These are phyloP conservation scores for Leishmania gerbilli DNA, from an alignment of 208 protist species.

Conservation along the genomic window DNA sequence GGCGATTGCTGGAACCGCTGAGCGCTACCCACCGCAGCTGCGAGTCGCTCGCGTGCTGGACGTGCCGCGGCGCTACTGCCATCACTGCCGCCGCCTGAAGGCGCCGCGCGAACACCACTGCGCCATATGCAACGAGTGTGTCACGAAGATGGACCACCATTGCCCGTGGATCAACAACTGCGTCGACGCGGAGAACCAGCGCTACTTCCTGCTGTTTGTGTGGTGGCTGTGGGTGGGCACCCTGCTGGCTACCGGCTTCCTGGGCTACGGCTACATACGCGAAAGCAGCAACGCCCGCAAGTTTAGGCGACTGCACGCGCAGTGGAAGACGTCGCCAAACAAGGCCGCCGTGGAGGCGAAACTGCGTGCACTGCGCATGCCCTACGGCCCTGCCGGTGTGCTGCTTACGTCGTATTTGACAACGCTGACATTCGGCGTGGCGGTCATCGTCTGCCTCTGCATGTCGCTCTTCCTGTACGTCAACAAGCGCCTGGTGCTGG, in stretches of 20 bases:
- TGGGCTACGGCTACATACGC: conserved; percentile 29
- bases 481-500: conserved; percentile 27
- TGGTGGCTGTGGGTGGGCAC: conserved; percentile 54
- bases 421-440: conserved; percentile 34
- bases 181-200: conserved; percentile 83
- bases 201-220: conserved; percentile 80
- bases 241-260: conserved; percentile 29
- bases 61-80: conserved; percentile 63
- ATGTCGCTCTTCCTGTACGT: conserved; percentile 59
- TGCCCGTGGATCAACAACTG: conserved; percentile 93
- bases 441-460: conserved; percentile 44
- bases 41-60: conserved; percentile 55
- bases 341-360: conserved; percentile 5
- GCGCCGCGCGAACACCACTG: conserved; percentile 91
- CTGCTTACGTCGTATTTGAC: conserved; percentile 37
- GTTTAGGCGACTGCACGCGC: conserved; percentile 1
- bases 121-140: conserved; percentile 69
- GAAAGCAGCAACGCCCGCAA: conserved; percentile 30
- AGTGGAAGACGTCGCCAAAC: conserved; percentile 9
- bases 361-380: conserved; percentile 20
- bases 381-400: conserved; percentile 34
- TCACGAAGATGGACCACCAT: conserved; percentile 90
- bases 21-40: conserved; percentile 34
- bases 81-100: conserved; percentile 71
- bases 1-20: conserved; percentile 31